Percentiles rank a stretch among this genome's conserved stretches.
Evolutionary conservation across 2,329 filamentous ascomycete species (phyloP).

Genomic region (Neurospora sp.): DNA sequence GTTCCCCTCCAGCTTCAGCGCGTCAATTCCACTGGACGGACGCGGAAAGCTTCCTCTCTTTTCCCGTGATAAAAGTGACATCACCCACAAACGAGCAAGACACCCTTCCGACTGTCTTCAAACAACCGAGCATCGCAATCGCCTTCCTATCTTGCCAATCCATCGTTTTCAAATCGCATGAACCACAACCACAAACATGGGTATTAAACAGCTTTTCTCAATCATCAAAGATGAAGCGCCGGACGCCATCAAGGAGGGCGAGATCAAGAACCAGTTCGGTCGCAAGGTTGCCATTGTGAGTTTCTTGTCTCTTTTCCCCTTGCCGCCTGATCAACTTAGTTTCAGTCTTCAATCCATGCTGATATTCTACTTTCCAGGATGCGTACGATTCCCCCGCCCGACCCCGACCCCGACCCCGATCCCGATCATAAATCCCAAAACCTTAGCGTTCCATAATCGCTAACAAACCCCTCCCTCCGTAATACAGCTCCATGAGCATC

Average conservation of each 20-base stretch:
- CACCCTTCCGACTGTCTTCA: not conserved
- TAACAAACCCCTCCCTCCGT: not conserved
- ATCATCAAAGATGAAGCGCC: conserved; percentile 89
- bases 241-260: conserved; percentile 89
- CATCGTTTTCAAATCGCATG: not conserved
- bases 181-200: conserved; percentile 32
- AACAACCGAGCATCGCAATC: not conserved
- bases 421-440: not conserved
- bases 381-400: conserved; percentile 31
- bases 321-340: not conserved
- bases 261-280: conserved; percentile 98
- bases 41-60: conserved; percentile 4
- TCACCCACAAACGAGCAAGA: conserved; percentile 7
- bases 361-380: conserved; percentile 33
- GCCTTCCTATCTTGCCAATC: not conserved
- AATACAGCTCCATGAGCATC: conserved; percentile 81
- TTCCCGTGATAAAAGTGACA: conserved; percentile 10
- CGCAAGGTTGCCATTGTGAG: conserved; percentile 94
- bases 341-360: not conserved
- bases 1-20: not conserved
- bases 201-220: conserved; percentile 64
- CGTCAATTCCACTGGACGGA: conserved; percentile 5
- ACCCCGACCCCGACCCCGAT: conserved; percentile 6
- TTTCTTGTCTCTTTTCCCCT: conserved; percentile 12
- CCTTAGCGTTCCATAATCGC: not conserved